phyloP scores from a whole-genome alignment of 768 basidiomycete species.

The Pisolithus sp. region DNA sequence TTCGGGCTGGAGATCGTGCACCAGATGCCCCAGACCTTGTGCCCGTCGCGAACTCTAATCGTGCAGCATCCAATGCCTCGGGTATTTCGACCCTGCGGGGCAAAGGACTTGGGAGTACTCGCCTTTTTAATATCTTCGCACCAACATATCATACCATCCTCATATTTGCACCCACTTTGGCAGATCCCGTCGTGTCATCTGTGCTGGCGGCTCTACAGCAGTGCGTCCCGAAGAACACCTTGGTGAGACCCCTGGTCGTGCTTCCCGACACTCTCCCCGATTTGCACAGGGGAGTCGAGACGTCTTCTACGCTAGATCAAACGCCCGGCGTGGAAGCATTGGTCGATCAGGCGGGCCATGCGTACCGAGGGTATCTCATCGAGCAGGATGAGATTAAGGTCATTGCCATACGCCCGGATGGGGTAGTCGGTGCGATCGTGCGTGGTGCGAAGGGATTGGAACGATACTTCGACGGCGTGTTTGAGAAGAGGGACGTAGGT shows the following conservation, averaged over 20 bases:
- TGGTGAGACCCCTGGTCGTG: neutral
- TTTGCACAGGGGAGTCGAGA: neutral
- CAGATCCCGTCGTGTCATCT: neutral
- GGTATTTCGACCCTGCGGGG: no score
- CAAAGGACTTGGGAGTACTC: no score
- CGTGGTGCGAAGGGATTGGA: no score
- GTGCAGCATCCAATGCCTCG: no score
- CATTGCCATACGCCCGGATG: no score
- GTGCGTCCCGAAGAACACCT: no score
- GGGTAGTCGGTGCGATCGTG: no score
- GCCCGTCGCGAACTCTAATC: no score
- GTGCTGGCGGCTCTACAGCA: neutral
- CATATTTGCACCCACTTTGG: conserved; percentile 26
- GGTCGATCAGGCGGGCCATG: neutral
- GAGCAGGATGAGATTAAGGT: neutral
- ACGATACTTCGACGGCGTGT: no score
- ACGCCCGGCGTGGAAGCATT: neutral
- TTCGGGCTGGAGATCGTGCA: no score
- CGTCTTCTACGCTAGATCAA: neutral
- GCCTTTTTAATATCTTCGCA: neutral
- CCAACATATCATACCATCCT: conserved; percentile 34
- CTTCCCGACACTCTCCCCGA: neutral
- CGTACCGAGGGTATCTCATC: neutral
- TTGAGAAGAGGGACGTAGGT: no score
- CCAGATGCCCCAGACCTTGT: no score